These are phyloP conservation scores for Phycomyces blakesleeanus DNA, from an alignment of 192 early-diverging fungal genomes.

Conservation along the genomic window DNA sequence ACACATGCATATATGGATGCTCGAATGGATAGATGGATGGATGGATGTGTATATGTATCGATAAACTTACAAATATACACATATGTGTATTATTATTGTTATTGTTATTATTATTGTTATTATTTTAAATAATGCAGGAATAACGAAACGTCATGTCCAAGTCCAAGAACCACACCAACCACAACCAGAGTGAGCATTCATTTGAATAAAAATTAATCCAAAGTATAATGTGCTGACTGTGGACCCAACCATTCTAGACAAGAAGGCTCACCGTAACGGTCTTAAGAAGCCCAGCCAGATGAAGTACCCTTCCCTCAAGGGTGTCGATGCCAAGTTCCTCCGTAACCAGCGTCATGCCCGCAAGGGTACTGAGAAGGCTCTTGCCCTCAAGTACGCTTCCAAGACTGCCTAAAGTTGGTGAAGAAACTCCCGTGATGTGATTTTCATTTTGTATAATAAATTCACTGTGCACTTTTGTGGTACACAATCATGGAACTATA, in stretches of 20 bases:
- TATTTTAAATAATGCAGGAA: no score
- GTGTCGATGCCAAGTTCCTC: conserved; percentile 91
- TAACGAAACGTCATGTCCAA: conserved; percentile 66
- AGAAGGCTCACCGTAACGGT: conserved; percentile 99
- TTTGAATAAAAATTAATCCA: conserved; percentile 12
- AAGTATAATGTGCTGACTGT: background rate
- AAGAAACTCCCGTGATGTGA: background rate
- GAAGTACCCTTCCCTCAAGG: conserved; percentile 88
- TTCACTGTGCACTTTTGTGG: background rate
- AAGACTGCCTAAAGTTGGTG: conserved; percentile 7
- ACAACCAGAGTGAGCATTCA: conserved; percentile 92
- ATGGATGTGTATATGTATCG: background rate
- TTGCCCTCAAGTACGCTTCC: conserved; percentile 37
- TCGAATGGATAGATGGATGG: background rate
- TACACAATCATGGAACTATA: background rate
- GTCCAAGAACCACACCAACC: conserved; percentile 99
- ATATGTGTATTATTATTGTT: no score
- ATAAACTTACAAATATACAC: no score
- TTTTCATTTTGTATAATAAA: conserved; percentile 6
- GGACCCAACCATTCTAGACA: conserved; percentile 39
- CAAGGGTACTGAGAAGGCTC: conserved; percentile 60
- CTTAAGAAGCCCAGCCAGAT: conserved; percentile 95
- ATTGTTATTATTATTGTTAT: no score
- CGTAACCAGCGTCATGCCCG: conserved; percentile 97
- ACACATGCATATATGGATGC: background rate